phyloP scores from a whole-genome alignment of 75 land plant genomes.

The Selaginella moellendorffii region DNA sequence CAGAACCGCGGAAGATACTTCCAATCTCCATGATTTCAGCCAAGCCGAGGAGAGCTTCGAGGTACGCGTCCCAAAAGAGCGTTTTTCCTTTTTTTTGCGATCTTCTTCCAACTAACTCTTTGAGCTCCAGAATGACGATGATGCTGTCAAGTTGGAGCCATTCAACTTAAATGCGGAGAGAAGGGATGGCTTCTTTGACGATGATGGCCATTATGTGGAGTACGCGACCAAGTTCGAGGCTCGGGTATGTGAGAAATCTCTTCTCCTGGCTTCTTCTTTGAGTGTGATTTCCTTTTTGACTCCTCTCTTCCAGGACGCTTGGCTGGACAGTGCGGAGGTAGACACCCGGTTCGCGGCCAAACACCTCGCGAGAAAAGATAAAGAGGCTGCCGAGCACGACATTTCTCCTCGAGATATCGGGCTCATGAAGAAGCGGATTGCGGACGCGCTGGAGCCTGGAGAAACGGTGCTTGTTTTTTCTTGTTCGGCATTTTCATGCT shows the following conservation, averaged over 20 bases:
- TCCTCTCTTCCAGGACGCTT: conserved; percentile 84
- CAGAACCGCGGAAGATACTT: conserved; percentile 16
- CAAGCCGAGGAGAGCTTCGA: conserved; percentile 45
- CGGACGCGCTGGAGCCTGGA: conserved; percentile 68
- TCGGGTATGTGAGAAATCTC: conserved; percentile 33
- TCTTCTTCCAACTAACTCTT: no score
- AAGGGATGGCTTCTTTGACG: conserved; percentile 92
- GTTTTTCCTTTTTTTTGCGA: no score
- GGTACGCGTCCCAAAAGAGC: no score
- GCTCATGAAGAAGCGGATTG: conserved; percentile 58
- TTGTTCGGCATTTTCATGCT: conserved; percentile 7
- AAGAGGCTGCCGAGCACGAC: conserved; percentile 27
- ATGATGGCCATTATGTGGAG: conserved; percentile 80
- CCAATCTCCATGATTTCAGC: conserved; percentile 25
- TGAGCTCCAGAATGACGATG: conserved; percentile 26
- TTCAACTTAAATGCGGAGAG: conserved; percentile 85
- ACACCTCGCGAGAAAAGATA: conserved; percentile 6
- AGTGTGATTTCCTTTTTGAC: not conserved
- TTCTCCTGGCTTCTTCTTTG: not conserved
- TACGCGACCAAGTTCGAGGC: conserved; percentile 43
- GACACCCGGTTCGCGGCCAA: conserved; percentile 34
- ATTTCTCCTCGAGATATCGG: conserved; percentile 46
- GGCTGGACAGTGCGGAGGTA: conserved; percentile 77
- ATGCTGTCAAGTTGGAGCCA: conserved; percentile 64
- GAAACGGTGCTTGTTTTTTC: conserved; percentile 60